Evolutionary conservation across 2,329 filamentous ascomycete species (phyloP), one percentile per base, ranked within the genome.

Genomic region (Ceratocystiopsis sp.): DNA sequence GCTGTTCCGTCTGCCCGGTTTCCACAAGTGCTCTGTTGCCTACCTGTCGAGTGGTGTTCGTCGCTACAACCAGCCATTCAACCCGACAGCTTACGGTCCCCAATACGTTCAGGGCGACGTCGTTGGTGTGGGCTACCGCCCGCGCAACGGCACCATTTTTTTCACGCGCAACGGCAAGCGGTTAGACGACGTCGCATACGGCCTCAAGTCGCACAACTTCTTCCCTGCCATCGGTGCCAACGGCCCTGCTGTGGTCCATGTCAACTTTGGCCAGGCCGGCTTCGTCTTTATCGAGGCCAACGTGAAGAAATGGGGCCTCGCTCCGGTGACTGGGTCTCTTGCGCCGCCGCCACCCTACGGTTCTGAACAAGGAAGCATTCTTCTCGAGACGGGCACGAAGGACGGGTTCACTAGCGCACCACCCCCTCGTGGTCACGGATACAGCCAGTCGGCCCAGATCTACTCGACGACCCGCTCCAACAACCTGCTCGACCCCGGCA

Each of bases 271-370:
- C 9, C 91, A 98, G 59, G 84, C 91, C 56, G 91, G 91, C 33
- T 98, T 96, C 57, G 91, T 98, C 40, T 98, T 96, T 57, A 96
- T 98, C 53, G 91, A 98, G 62, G 91, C 89, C 48, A 98, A 98
- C 55, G 91, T 98, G 47, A 98, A 98, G 75, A 98, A 96, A 68
- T 98, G 91, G 91, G 91, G 91, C 2, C 67, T 98, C 44, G 91
- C 91, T 40, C 91, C 91, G 6, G 93, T 93, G 73, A 95, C 85
- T 2, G 91, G 91, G 46, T 94, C 85, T 55, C 69, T 98, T 46
- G 91, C 91, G 25, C 91, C 91, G 15, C 91, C 91, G 37, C 91
- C 91, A 41, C 91, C 91, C 2, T 98, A 98, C 57, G 91, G 91
- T 40, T 94, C 85, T 49, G 91, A 96, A 63, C 86, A 94, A 61